Evolutionary conservation across 331 rosid genomes (phyloP).

Genomic region (Rosa hybrid): DNA sequence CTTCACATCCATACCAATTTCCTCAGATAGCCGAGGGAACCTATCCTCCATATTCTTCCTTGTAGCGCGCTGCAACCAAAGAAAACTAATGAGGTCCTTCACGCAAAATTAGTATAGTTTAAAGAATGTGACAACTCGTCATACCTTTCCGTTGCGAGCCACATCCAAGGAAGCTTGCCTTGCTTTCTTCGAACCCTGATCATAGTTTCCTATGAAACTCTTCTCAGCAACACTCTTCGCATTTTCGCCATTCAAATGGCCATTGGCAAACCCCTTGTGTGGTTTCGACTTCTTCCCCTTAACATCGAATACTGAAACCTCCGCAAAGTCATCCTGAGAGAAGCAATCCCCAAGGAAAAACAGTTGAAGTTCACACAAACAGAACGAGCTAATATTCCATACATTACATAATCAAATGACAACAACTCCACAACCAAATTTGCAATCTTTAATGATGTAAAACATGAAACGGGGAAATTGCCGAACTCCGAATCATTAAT

Average conservation of each 20-base stretch:
- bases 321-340: slow-evolving; percentile 71
- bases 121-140: slow-evolving; percentile 10
- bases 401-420: neutral
- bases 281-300: slow-evolving; percentile 51
- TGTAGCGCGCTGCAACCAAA: slow-evolving; percentile 46
- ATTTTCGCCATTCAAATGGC: slow-evolving; percentile 22
- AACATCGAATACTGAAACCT: slow-evolving; percentile 45
- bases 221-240: slow-evolving; percentile 12
- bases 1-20: slow-evolving; percentile 65
- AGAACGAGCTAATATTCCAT: neutral
- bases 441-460: neutral
- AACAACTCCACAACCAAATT: neutral
- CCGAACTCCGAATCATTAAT: neutral
- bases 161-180: slow-evolving; percentile 35
- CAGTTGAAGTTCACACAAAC: neutral
- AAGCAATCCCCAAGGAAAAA: slow-evolving; percentile 15
- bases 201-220: slow-evolving; percentile 7
- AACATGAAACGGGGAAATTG: neutral
- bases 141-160: slow-evolving; percentile 57
- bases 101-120: slow-evolving; percentile 12
- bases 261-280: slow-evolving; percentile 18
- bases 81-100: slow-evolving; percentile 20
- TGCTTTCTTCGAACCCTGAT: slow-evolving; percentile 13
- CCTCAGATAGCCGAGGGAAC: slow-evolving; percentile 72
- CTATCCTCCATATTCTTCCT: slow-evolving; percentile 49